phyloP scores from a whole-genome alignment of 2,329 filamentous ascomycete species.

The Trichoderma sp. region DNA sequence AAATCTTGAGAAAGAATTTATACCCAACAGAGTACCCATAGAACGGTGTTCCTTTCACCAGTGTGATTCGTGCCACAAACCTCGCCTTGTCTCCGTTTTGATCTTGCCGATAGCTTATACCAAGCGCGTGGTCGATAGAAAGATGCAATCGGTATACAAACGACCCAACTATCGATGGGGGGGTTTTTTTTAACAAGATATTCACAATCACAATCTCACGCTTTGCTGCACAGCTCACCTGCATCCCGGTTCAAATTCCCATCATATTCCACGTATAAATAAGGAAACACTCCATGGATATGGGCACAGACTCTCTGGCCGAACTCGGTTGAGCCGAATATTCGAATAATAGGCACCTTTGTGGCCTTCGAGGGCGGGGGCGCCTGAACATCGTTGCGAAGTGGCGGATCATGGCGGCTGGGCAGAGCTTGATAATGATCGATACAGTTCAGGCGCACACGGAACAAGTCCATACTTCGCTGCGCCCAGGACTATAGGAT shows the following conservation, averaged over 20 bases:
- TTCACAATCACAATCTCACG: neutral
- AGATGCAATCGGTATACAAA: constrained; percentile 79
- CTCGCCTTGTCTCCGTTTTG: constrained; percentile 63
- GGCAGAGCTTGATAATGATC: constrained; percentile 87
- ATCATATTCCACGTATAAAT: constrained; percentile 86
- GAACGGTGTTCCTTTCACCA: constrained; percentile 92
- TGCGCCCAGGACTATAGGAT: constrained; percentile 28
- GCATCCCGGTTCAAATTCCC: constrained; percentile 67
- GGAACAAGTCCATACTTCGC: constrained; percentile 66
- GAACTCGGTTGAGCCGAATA: constrained; percentile 91
- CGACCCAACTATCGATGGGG: constrained; percentile 60
- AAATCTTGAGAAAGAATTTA: constrained; percentile 88
- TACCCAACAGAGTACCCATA: constrained; percentile 96
- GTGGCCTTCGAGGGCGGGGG: constrained; percentile 64
- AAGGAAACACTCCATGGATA: constrained; percentile 93
- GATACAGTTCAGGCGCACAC: constrained; percentile 90
- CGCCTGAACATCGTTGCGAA: constrained; percentile 65
- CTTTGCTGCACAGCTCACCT: constrained; percentile 53
- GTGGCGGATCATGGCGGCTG: constrained; percentile 76
- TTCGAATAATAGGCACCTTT: constrained; percentile 80
- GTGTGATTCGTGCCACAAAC: constrained; percentile 86
- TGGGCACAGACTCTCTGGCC: constrained; percentile 96
- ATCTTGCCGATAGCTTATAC: constrained; percentile 80
- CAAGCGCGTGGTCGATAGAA: constrained; percentile 88
- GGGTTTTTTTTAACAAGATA: constrained; percentile 25